Conservation (phyloP, 352 stramenopile species). For the Pilasporangium apinafurcum region DNA sequence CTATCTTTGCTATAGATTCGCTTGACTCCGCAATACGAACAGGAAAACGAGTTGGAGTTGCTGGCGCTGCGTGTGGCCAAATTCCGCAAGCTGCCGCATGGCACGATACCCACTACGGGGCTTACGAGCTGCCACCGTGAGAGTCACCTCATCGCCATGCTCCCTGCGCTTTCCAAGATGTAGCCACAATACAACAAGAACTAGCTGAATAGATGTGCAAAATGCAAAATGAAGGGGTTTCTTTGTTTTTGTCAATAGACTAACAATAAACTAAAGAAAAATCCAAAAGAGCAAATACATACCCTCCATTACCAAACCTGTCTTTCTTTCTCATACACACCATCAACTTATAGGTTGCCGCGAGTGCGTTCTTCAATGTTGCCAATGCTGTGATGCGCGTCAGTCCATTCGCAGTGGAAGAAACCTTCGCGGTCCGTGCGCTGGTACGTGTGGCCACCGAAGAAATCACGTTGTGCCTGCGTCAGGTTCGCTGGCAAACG, state of each 20-base stretch:
- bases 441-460: conserved; percentile 98
- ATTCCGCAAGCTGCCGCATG: conserved; percentile 67
- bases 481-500: conserved; percentile 95
- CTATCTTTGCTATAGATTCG: conserved; percentile 12
- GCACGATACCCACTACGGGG: conserved; percentile 14
- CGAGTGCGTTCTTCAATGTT: conserved; percentile 91
- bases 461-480: conserved; percentile 99
- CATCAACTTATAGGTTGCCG: conserved; percentile 82
- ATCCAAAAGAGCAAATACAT: too few species aligned
- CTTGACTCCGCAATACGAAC: conserved; percentile 31
- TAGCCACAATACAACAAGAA: too few species aligned
- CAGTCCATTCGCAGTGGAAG: conserved; percentile 98
- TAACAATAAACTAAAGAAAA: conserved; percentile 5
- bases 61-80: conserved; percentile 55
- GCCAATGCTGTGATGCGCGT: conserved; percentile 95
- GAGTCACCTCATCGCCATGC: conserved; percentile 52
- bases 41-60: conserved; percentile 52
- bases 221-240: too few species aligned
- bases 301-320: too few species aligned
- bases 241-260: too few species aligned
- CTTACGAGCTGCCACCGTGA: conserved; percentile 31
- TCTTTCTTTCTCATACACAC: too few species aligned
- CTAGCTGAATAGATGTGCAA: too few species aligned
- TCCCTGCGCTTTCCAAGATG: conserved; percentile 70
- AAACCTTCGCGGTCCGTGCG: conserved; percentile 91